Evolutionary conservation across 2,329 filamentous ascomycete species (phyloP).

Genomic region (Colletotrichum chrysophilum): DNA sequence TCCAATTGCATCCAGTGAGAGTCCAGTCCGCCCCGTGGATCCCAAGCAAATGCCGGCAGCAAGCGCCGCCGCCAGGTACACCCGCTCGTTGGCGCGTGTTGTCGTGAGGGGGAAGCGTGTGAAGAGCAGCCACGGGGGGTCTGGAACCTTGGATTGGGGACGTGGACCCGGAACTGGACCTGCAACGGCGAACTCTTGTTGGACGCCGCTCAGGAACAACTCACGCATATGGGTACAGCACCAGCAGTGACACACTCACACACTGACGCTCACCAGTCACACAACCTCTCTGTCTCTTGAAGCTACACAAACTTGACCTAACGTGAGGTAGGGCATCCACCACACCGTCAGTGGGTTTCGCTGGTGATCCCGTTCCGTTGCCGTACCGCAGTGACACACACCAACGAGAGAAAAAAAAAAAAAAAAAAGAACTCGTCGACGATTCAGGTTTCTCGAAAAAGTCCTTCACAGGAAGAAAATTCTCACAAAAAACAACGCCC

Average conservation of each 20-base stretch:
- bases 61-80: conserved; percentile 4
- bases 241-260: not conserved
- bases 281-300: not conserved
- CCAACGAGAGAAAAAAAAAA: not conserved
- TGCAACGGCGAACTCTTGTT: not conserved
- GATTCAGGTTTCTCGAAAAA: not conserved
- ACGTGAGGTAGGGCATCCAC: not conserved
- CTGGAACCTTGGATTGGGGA: not conserved
- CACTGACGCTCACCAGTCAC: not conserved
- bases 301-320: not conserved
- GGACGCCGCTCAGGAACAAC: not conserved
- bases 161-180: not conserved
- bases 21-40: not conserved
- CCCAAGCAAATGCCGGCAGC: conserved; percentile 13
- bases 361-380: not conserved
- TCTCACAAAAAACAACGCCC: not conserved
- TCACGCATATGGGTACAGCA: not conserved
- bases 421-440: not conserved
- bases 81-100: not conserved
- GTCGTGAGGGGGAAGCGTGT: not conserved
- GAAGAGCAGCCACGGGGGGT: not conserved
- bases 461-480: not conserved
- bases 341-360: not conserved
- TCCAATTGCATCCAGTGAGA: not conserved
- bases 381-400: not conserved